Base-by-base conservation (phyloP, 306 rosid genomes). In the Medicago arabica region DNA sequence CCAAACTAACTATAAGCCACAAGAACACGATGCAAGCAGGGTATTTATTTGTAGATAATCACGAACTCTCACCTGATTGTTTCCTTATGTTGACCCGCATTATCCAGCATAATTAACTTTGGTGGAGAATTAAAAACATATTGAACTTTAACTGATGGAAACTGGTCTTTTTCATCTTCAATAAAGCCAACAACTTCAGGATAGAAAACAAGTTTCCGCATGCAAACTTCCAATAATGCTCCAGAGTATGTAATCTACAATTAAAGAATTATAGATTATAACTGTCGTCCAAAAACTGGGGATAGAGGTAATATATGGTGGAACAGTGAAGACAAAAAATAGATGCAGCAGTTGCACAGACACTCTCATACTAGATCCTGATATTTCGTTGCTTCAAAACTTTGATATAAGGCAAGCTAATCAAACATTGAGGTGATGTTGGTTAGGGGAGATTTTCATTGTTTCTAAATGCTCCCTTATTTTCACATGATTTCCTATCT, bases 131-230 rank as follows among this genome's bases (percentile, higher is more conserved):
- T 92, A 78, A 90, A 92, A 67, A 77, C 72, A 78, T 92, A 92
- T 23, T 90, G 93, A 78, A 95, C 89, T 85, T 90, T 90, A 53
- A 92, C 93, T 0, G 88, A 84, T 66, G 97, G 89, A 54, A 92
- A 92, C 58, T 66, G 77, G 72, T 95, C 93, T 67, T 92, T 95
- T 34, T 89, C 93, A 53, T 95, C 97, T 86, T 95, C 99, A 58
- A 92, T 89, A 85, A 95, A 95, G 80, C 96, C 84, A 71, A 90
- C 97, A 80, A 95, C 77, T 78, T 95, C 97, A 14, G 97, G 99
- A 83, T 95, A 92, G 90, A 95, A 95, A 44, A 90, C 97, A 72
- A 95, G 90, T 74, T 95, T 92, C 84, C 97, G 84, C 99, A 92
- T 87, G 91, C 99, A 95, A 73, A 92, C 99, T 83, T 95, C 97